Conservation (phyloP, 345 rosid genomes). For the Triadica sebifera region DNA sequence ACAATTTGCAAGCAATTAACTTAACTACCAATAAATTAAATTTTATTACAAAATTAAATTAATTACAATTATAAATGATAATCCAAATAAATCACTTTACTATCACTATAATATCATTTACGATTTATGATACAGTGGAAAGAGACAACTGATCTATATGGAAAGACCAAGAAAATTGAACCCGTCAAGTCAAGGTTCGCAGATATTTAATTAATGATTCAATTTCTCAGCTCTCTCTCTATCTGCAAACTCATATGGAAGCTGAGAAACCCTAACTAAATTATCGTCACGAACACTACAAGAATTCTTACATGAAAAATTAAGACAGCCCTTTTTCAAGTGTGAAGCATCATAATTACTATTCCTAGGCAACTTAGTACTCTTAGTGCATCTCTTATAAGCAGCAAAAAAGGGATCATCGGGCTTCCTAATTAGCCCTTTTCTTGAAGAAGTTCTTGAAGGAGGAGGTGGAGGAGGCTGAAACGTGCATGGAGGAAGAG, state of each 20-base stretch:
- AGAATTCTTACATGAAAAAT: conserved; percentile 43
- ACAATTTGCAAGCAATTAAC: no score
- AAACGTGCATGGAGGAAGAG: conserved; percentile 43
- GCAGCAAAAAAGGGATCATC: conserved; percentile 55
- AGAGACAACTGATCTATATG: no score
- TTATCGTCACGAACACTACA: conserved; percentile 40
- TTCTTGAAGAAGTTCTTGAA: conserved; percentile 29
- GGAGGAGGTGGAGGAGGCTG: conserved; percentile 33
- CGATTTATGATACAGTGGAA: no score
- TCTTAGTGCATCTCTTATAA: conserved; percentile 43
- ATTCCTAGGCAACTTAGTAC: conserved; percentile 13
- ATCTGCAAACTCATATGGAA: no score
- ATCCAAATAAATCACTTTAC: no score
- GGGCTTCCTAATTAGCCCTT: conserved; percentile 18
- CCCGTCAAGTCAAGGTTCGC: no score
- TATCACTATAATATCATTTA: no score
- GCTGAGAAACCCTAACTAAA: conserved; percentile 37
- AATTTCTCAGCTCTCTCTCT: conserved; percentile 2
- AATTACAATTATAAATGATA: no score
- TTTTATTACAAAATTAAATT: no score
- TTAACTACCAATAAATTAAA: no score
- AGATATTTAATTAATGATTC: neutral
- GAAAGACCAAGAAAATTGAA: neutral
- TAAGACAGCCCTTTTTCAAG: conserved; percentile 14
- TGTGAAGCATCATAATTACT: neutral